A percentile compares a stretch with the other conserved stretches of the same genome.
Evolutionary conservation across 805 yeast species (phyloP).

Genomic region (Phaffomyces opuntiae): DNA sequence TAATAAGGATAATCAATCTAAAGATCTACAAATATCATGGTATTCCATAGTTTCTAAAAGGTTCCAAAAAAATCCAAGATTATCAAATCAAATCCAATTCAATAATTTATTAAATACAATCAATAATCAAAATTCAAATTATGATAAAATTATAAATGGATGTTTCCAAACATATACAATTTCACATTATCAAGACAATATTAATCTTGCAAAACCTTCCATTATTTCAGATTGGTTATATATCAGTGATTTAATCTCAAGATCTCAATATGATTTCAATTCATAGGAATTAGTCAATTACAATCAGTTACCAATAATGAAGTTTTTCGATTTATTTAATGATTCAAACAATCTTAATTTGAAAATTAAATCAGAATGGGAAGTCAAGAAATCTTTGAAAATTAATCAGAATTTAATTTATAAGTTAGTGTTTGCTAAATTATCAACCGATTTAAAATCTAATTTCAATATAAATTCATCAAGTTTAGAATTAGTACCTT

Average conservation of each 20-base stretch:
- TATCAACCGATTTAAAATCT: conserved; percentile 11
- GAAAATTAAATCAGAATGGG: conserved; percentile 25
- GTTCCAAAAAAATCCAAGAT: conserved; percentile 48
- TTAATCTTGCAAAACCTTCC: conserved; percentile 50
- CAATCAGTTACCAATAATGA: conserved; percentile 48
- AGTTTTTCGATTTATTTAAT: conserved; percentile 57
- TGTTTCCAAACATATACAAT: conserved; percentile 63
- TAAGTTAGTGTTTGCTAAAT: conserved; percentile 4
- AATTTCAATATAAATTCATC: conserved; percentile 11
- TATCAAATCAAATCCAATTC: conserved; percentile 41
- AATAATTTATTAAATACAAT: conserved; percentile 38
- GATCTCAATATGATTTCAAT: conserved; percentile 34
- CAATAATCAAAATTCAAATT: conserved; percentile 35
- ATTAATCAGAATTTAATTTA: conserved; percentile 11
- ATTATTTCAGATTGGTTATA: conserved; percentile 68
- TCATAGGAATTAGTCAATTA: conserved; percentile 44
- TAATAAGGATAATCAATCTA: conserved; percentile 23
- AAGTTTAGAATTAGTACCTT: conserved; percentile 29
- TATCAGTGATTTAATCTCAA: conserved; percentile 55
- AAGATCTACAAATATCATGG: conserved; percentile 66
- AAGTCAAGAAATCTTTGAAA: conserved; percentile 13
- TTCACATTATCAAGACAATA: conserved; percentile 60
- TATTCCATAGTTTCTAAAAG: conserved; percentile 52
- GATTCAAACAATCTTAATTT: conserved; percentile 40
- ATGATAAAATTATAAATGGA: conserved; percentile 63